Conservation (phyloP, 2,329 filamentous ascomycete species). For the Coniella lustricola region DNA sequence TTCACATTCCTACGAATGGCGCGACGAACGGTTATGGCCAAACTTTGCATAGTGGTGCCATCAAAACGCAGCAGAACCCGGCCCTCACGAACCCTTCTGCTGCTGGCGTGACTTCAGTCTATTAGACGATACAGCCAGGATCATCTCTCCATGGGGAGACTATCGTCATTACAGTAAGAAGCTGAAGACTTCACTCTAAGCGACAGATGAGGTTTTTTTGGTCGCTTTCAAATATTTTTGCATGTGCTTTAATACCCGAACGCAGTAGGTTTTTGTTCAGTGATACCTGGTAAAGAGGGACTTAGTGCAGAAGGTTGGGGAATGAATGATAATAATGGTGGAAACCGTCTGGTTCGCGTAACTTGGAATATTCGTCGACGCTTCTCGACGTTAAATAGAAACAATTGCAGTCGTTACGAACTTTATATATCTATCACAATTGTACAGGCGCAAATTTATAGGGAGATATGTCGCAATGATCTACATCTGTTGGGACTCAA, state of each 20-base stretch:
- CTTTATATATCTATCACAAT: too few species aligned
- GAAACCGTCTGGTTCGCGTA: background rate
- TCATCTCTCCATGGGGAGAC: too few species aligned
- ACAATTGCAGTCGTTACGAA: background rate
- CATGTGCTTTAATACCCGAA: slow-evolving; percentile 12
- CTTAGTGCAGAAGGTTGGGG: background rate
- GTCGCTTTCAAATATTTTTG: background rate
- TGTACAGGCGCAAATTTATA: too few species aligned
- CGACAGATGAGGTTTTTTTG: background rate
- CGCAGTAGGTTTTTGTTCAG: background rate
- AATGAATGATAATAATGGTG: background rate
- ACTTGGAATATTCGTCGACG: background rate
- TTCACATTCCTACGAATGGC: slow-evolving; percentile 2
- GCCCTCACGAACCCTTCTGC: background rate
- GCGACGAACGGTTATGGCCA: slow-evolving; percentile 13
- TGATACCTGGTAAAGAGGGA: slow-evolving; percentile 13
- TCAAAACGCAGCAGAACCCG: slow-evolving; percentile 2
- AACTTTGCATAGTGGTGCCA: slow-evolving; percentile 14
- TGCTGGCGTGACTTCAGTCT: slow-evolving; percentile 3
- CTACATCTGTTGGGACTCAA: too few species aligned
- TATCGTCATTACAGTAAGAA: too few species aligned
- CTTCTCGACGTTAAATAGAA: background rate
- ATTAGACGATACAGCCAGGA: too few species aligned
- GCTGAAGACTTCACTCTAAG: background rate
- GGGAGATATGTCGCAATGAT: too few species aligned